Base-by-base conservation (phyloP, 1,284 basidiomycete species). In the Marasmius oreades region DNA sequence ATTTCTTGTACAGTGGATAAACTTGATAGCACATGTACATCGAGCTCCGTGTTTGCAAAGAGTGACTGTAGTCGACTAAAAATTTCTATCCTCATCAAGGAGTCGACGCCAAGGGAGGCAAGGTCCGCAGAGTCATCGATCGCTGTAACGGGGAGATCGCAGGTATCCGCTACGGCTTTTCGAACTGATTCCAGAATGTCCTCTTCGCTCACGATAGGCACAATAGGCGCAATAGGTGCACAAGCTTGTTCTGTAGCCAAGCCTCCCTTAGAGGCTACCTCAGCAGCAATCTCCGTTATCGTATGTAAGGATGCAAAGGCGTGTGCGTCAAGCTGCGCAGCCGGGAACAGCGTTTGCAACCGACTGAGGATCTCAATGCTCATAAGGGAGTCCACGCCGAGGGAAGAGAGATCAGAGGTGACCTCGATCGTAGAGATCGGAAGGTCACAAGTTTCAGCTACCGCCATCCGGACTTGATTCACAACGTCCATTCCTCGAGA, bases 301-400 rank as follows among this genome's bases (percentile, higher is more conserved):
- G 70, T 78, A 16, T 64, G 64, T 58, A 76, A 79, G 23, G 62
- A 61, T 5, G 68, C 66, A 24, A 84, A 65, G 1, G 68, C 62
- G 7, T 69, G 66, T 2, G 71, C 51, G 45, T 68, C 67, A 28
- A 78, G 65, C 11, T 66, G 62, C 18, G 66, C 63, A 2, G 60
- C 59, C 0, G 76, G 70, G 55, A 78, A 72, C 0, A 67, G 45
- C 3, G 58, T 59, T 37, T 72, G 72, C 11, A 82, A 66, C 16
- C 69, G 72, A 5, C 68, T 65, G 11, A 71, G 67, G 2, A 83
- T 70, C 67, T 84, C 81, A 55, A 82, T 80, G 39, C 74, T 75
- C 76, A 82, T 79, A 53, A 84, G 64, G 1, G 81, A 84, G 64
- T 84, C 82, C 43, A 84, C 70, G 0, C 82, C 82, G 3, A 82